These are phyloP conservation scores for Gynostemma pentaphyllum DNA, from an alignment of 306 rosid species.

Conservation along the genomic window DNA sequence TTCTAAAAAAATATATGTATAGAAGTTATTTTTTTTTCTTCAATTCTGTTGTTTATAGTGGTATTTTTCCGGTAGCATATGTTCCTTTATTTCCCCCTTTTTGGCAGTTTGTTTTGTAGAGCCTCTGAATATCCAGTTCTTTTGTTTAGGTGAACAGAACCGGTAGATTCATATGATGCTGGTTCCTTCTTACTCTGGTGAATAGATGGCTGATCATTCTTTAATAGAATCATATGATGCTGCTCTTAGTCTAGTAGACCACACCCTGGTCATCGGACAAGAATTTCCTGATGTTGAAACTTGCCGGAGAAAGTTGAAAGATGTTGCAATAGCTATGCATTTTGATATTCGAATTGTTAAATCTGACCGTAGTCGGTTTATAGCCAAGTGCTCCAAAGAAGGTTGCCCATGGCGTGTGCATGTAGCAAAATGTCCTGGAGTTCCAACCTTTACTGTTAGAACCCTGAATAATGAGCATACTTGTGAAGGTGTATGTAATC, in stretches of 20 bases:
- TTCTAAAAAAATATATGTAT: too few species aligned
- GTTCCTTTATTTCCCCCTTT: not conserved
- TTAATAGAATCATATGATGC: slow-evolving; percentile 31
- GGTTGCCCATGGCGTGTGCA: slow-evolving; percentile 99
- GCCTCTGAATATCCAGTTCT: not conserved
- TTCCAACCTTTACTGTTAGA: slow-evolving; percentile 83
- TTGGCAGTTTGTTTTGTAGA: not conserved
- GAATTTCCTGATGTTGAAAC: slow-evolving; percentile 98
- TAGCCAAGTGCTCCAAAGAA: slow-evolving; percentile 98
- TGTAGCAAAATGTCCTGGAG: slow-evolving; percentile 97
- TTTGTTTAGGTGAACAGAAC: not conserved
- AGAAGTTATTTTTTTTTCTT: not conserved
- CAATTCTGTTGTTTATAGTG: not conserved
- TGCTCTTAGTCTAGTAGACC: slow-evolving; percentile 32
- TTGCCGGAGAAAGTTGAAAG: slow-evolving; percentile 89
- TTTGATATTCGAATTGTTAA: slow-evolving; percentile 96
- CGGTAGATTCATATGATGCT: not conserved
- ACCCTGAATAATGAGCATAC: slow-evolving; percentile 89
- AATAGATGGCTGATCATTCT: slow-evolving; percentile 63
- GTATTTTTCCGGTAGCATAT: not conserved
- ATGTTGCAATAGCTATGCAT: slow-evolving; percentile 89
- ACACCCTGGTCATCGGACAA: slow-evolving; percentile 67
- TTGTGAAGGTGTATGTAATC: slow-evolving; percentile 89
- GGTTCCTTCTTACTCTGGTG: slow-evolving; percentile 17
- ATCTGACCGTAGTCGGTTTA: slow-evolving; percentile 96